Evolutionary conservation across 345 rosid species (phyloP), one percentile per base, ranked within the genome.

Genomic region (Erodium maritimum): DNA sequence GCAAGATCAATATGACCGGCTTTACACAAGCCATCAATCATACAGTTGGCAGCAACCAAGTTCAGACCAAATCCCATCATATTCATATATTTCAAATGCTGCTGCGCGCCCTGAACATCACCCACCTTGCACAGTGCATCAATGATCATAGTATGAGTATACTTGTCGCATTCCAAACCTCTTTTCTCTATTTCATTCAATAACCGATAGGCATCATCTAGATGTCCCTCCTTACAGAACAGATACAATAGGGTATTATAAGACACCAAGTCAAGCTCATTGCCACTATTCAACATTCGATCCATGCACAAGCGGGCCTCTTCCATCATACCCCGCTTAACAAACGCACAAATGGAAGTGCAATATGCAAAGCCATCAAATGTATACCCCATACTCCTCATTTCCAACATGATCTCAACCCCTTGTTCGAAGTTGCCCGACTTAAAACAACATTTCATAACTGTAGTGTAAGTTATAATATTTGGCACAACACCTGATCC

Each of bases 351-450:
- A 67, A 80, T 69, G 52, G 76, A 91, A 0, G 83, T 81, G 10
- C 83, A 83, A 62, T 84, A 80, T 0, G 83, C 95, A 59, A 78
- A 93, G 52, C 95, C 95, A 21, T 85, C 99, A 63, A 71, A 89
- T 0, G 91, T 86, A 63, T 70, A 77, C 22, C 99, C 96, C 67
- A 70, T 79, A 55, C 63, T 67, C 50, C 64, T 77, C 95, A 85
- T 87, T 65, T 74, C 79, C 3, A 56, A 52, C 29, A 89, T 70
- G 59, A 86, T 58, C 25, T 82, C 74, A 54, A 89, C 61, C 55
- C 96, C 91, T 68, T 79, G 77, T n/a, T 77, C 62, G 65, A 79
- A 76, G 72, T 72, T 71, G 73, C 67, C 73, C 21, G 72, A 73
- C 61, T 75, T 80, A 52, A 89, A 82, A 66, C 80, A 85, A 22